Base-by-base conservation (phyloP, 352 stramenopile genomes). In the Phytophthora citrophthora region DNA sequence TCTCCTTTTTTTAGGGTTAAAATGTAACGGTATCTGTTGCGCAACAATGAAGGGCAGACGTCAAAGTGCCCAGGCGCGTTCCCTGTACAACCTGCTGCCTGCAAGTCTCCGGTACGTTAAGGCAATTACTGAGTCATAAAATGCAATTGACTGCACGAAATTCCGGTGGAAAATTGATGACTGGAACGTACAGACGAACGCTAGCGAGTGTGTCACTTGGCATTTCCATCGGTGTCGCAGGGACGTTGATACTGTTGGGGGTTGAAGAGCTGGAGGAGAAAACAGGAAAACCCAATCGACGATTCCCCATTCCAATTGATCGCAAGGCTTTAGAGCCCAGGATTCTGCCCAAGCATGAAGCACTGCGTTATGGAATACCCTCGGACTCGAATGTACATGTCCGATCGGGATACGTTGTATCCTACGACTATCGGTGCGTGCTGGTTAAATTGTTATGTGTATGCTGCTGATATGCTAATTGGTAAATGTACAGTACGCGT, bases 381-480 rank as follows among this genome's bases (percentile, higher is more conserved):
- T 95, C 87, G 2, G 67, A 72, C 43, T 61, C 64, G 20, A 94
- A 94, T 48, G 76, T 95, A 29, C 79, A 84, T 36, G 78, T 91
- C 27, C 85, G 85, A 15, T 79, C 82, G 1, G 89, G 86, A 44
- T 96, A 95, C 72, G 83, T 94, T 40, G 78, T 92, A 20, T 88
- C 85, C 6, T 97, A 94, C 61, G 88, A 97, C 70, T 89, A 88
- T 52, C 80, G 86, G 86, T 93, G 53, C 3, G 53, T 68, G 11
- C 18, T 34, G 29, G 9, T 34, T 34, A 10, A 34, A 8, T 34
- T 12, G 34, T 34, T 18, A n/a, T 36, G 29, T 13, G 4, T 34
- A 4, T 56, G 36, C 24, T 5, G 31, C 20, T 56, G 32, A 45
- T 46, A 15, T 8, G 27, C 0, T 56, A 18, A 13, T 43, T 43